phyloP scores from a whole-genome alignment of 768 basidiomycete genomes.

The Leucocoprinus sp. region DNA sequence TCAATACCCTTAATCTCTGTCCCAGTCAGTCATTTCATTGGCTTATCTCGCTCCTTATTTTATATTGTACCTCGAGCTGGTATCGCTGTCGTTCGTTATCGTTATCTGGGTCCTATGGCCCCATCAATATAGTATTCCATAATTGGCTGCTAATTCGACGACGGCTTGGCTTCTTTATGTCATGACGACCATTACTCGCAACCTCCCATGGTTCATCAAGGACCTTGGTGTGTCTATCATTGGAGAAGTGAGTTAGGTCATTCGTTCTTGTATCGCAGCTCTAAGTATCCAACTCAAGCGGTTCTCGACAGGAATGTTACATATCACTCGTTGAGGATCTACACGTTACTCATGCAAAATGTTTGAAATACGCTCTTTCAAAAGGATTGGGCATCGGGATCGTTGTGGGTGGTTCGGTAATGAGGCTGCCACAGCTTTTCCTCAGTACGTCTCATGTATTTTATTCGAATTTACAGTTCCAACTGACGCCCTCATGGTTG shows the following conservation, averaged over 20 bases:
- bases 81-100: neutral
- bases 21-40: too few relatives aligned
- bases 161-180: slow-evolving; percentile 12
- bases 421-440: slow-evolving; percentile 89
- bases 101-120: neutral
- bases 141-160: neutral
- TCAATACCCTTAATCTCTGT: neutral
- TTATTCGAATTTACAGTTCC: neutral
- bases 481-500: neutral
- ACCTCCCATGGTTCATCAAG: slow-evolving; percentile 79
- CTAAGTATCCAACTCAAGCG: neutral
- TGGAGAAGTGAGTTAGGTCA: slow-evolving; percentile 51
- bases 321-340: slow-evolving; percentile 81
- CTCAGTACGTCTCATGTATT: slow-evolving; percentile 50
- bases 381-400: slow-evolving; percentile 90
- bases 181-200: slow-evolving; percentile 75
- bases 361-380: slow-evolving; percentile 85
- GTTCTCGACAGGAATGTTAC: slow-evolving; percentile 71
- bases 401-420: slow-evolving; percentile 84
- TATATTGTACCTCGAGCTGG: neutral
- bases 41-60: too few relatives aligned
- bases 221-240: slow-evolving; percentile 77
- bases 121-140: neutral
- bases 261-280: neutral
- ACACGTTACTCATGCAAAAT: slow-evolving; percentile 64